Evolutionary conservation across 2,329 filamentous ascomycete species (phyloP).

Genomic region (Oidium heveae): DNA sequence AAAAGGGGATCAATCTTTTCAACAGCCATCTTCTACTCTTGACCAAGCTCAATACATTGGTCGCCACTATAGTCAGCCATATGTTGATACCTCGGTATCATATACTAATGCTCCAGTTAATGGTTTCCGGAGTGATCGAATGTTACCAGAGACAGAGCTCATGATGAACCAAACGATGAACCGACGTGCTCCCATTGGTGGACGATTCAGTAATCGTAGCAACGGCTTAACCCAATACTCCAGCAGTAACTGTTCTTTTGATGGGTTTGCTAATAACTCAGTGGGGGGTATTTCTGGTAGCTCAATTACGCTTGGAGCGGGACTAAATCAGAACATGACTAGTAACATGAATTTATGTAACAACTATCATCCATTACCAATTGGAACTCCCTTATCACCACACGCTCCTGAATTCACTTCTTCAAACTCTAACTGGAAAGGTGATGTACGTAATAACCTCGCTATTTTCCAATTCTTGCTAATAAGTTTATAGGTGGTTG

Average conservation of each 20-base stretch:
- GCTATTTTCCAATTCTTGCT: constrained; percentile 9
- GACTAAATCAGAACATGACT: constrained; percentile 5
- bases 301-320: constrained; percentile 6
- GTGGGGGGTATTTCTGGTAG: constrained; percentile 8
- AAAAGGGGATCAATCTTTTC: constrained; percentile 2
- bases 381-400: constrained; percentile 43
- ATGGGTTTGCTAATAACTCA: constrained; percentile 11
- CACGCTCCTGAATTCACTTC: constrained; percentile 52
- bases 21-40: constrained; percentile 13
- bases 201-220: constrained; percentile 11
- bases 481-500: constrained; percentile 18
- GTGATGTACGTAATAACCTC: constrained; percentile 10
- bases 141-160: constrained; percentile 10
- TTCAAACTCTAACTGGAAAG: constrained; percentile 15
- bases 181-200: constrained; percentile 9
- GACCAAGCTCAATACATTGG: constrained; percentile 23
- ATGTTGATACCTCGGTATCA: constrained; percentile 9
- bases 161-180: constrained; percentile 8
- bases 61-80: constrained; percentile 13
- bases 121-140: constrained; percentile 11
- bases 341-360: constrained; percentile 9
- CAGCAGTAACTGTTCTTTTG: constrained; percentile 14
- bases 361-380: constrained; percentile 25
- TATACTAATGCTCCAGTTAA: constrained; percentile 9
- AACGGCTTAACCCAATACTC: constrained; percentile 12